These are phyloP conservation scores for Sphagnum magellanicum DNA, from an alignment of 228 moss, liverwort and hornwort genomes.

Conservation along the genomic window DNA sequence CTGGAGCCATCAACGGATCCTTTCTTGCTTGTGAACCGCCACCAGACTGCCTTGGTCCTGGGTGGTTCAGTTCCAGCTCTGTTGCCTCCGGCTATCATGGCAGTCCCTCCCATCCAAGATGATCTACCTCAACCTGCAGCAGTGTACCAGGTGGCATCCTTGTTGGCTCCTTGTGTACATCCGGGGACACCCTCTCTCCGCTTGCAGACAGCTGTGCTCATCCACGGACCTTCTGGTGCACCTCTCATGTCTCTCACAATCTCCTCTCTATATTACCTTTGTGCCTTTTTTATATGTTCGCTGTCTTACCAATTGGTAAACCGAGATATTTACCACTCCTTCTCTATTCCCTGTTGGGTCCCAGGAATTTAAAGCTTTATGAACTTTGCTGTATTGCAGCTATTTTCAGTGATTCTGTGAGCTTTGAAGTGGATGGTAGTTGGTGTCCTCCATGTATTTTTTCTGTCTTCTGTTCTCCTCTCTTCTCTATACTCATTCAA, in stretches of 20 bases:
- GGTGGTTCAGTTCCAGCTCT: conserved; percentile 67
- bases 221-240: conserved; percentile 76
- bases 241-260: conserved; percentile 3
- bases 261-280: too few relatives aligned
- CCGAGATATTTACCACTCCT: too few relatives aligned
- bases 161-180: conserved; percentile 90
- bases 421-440: not conserved
- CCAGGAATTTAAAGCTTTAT: too few relatives aligned
- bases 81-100: conserved; percentile 67
- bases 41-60: conserved; percentile 80
- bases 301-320: too few relatives aligned
- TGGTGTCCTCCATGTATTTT: not conserved
- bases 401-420: not conserved
- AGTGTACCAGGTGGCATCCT: conserved; percentile 53
- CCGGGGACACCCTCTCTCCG: conserved; percentile 63
- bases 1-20: conserved; percentile 65
- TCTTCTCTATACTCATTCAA: too few relatives aligned
- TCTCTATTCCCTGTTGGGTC: too few relatives aligned
- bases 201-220: conserved; percentile 71
- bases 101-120: conserved; percentile 22
- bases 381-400: not conserved
- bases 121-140: conserved; percentile 46
- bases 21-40: conserved; percentile 62
- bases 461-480: too few relatives aligned
- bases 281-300: too few relatives aligned